A percentile compares a stretch with the other conserved stretches of the same genome.
Evolutionary conservation across 352 stramenopile species (phyloP).

Genomic region (Phytopythium delawarense): DNA sequence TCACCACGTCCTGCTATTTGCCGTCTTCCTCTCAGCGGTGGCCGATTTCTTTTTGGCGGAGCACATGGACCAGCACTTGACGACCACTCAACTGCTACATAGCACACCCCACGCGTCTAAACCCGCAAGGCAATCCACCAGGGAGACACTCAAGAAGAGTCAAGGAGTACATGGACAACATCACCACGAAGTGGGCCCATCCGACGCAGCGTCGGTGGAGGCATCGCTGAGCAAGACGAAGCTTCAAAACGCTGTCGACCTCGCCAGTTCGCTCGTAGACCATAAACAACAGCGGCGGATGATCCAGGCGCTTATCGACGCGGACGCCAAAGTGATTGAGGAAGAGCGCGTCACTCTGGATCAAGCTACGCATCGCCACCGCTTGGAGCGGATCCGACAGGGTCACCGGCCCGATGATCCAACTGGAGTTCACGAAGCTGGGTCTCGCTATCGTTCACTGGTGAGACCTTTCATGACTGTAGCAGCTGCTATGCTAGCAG

Average conservation of each 20-base stretch:
- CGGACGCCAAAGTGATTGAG: slow-evolving; percentile 60
- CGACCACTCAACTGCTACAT: slow-evolving; percentile 29
- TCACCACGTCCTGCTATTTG: not conserved
- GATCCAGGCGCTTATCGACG: slow-evolving; percentile 63
- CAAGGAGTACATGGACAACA: not conserved
- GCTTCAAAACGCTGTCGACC: slow-evolving; percentile 63
- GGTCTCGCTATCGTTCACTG: not conserved
- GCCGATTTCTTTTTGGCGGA: slow-evolving; percentile 36
- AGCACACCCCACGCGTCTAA: not conserved
- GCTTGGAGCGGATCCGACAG: slow-evolving; percentile 36
- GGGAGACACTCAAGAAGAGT: not conserved
- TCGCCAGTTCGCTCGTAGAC: slow-evolving; percentile 45
- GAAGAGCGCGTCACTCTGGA: slow-evolving; percentile 56
- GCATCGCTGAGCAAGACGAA: slow-evolving; percentile 61
- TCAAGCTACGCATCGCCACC: slow-evolving; percentile 49
- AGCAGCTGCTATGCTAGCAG: slow-evolving; percentile 10
- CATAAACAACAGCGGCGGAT: slow-evolving; percentile 63
- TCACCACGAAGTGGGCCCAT: not conserved
- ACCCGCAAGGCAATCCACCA: not conserved
- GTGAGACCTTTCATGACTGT: not conserved
- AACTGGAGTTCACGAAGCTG: not conserved
- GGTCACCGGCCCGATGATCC: slow-evolving; percentile 8
- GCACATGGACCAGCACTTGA: slow-evolving; percentile 24
- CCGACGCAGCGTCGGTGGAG: slow-evolving; percentile 16
- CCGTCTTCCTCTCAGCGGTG: slow-evolving; percentile 16